phyloP scores from a whole-genome alignment of 2,329 filamentous ascomycete species.

The Arthroderma uncinatum region DNA sequence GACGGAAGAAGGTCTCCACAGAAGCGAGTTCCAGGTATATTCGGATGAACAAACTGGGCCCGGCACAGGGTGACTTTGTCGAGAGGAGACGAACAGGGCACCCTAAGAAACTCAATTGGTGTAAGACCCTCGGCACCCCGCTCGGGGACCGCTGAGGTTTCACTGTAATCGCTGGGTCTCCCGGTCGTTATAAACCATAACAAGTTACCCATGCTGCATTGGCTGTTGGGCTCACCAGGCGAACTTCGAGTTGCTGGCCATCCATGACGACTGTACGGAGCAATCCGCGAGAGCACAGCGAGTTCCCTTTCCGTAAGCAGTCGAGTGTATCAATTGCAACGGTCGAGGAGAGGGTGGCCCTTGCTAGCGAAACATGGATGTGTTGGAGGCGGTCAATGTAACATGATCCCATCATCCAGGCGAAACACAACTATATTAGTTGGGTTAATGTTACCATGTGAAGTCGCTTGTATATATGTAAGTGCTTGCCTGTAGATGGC shows the following conservation, averaged over 20 bases:
- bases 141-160: background rate
- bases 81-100: background rate
- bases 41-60: background rate
- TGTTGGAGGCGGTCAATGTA: background rate
- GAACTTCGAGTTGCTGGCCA: background rate
- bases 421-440: too few species aligned
- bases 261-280: background rate
- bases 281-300: background rate
- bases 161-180: background rate
- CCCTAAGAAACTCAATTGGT: background rate
- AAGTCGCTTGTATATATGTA: background rate
- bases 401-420: background rate
- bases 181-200: background rate
- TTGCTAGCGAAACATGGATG: too few species aligned
- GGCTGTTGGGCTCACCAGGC: background rate
- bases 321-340: too few species aligned
- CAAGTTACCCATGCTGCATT: background rate
- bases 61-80: background rate
- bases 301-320: too few species aligned
- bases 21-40: background rate
- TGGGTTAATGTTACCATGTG: too few species aligned
- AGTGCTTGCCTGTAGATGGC: background rate
- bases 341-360: too few species aligned
- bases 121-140: background rate
- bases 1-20: background rate